Evolutionary conservation across 1,284 basidiomycete genomes (phyloP).

Genomic region (Wolfiporia cocos): DNA sequence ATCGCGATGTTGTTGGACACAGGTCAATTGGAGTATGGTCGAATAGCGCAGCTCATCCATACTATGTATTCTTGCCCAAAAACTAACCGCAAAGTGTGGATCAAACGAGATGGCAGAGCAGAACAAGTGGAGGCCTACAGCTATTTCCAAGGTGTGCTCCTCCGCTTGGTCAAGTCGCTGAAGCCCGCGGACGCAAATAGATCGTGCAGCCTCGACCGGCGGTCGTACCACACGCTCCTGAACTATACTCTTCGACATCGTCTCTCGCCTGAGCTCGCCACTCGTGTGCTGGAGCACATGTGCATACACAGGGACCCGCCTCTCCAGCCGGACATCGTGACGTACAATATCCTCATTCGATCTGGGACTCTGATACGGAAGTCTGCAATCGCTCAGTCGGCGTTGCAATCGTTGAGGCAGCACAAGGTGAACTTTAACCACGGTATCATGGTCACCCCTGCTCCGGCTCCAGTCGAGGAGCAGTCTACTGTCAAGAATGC

Average conservation of each 20-base stretch:
- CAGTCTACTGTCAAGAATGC: neutral
- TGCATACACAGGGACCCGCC: conserved; percentile 30
- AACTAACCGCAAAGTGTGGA: conserved; percentile 37
- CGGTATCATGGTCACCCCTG: neutral
- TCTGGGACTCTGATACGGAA: conserved; percentile 47
- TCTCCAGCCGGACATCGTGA: conserved; percentile 38
- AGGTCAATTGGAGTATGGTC: conserved; percentile 37
- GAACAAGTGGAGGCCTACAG: conserved; percentile 38
- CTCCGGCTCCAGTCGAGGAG: neutral
- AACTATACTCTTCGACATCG: conserved; percentile 60
- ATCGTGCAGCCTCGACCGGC: too few relatives aligned
- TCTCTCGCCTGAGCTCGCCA: conserved; percentile 41
- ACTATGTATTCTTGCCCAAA: conserved; percentile 46
- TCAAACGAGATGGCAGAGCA: conserved; percentile 26
- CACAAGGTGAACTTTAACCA: conserved; percentile 1
- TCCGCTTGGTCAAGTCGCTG: conserved; percentile 33
- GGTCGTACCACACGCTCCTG: conserved; percentile 56
- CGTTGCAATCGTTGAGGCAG: conserved; percentile 25
- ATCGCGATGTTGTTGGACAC: conserved; percentile 46
- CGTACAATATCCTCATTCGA: conserved; percentile 54
- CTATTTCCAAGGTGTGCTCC: conserved; percentile 55
- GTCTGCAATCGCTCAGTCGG: conserved; percentile 33
- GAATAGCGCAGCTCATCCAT: conserved; percentile 40
- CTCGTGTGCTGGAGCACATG: conserved; percentile 51
- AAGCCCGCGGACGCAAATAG: too few relatives aligned